Evolutionary conservation across 352 stramenopile genomes (phyloP).

Genomic region (Saprolegnia diclina): DNA sequence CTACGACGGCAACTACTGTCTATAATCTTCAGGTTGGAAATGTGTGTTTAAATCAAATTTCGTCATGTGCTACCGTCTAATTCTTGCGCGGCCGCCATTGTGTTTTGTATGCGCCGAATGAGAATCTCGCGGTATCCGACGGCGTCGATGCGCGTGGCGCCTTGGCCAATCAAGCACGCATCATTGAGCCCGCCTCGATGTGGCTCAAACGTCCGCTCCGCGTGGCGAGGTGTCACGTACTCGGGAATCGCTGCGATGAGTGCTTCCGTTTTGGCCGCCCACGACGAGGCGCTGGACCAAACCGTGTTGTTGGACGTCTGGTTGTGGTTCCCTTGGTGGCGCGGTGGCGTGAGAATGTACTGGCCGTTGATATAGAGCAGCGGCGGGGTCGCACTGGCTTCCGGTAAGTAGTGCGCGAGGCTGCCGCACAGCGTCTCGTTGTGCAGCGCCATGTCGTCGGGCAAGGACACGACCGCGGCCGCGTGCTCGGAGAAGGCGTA

Average conservation of each 20-base stretch:
- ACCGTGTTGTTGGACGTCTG: constrained; percentile 40
- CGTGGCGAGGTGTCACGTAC: background rate
- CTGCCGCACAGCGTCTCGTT: constrained; percentile 40
- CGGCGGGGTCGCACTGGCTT: constrained; percentile 27
- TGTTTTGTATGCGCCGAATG: background rate
- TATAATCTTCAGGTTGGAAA: too few species aligned
- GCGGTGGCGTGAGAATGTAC: constrained; percentile 42
- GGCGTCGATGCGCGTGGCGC: background rate
- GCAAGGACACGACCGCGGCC: constrained; percentile 27
- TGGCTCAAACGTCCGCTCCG: background rate
- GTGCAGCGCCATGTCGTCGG: constrained; percentile 37
- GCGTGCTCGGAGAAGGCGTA: constrained; percentile 50
- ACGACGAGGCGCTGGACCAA: constrained; percentile 37
- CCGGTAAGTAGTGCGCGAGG: constrained; percentile 41
- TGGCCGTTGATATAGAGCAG: constrained; percentile 37
- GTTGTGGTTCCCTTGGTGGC: too few species aligned
- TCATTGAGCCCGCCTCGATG: background rate
- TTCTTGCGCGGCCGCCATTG: background rate
- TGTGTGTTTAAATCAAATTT: too few species aligned
- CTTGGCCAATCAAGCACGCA: background rate
- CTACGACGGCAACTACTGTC: too few species aligned
- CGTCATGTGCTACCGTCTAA: too few species aligned
- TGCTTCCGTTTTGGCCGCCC: background rate
- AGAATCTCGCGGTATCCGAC: background rate
- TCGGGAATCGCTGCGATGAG: background rate